Evolutionary conservation across 208 protist species (phyloP).

Genomic region (Crithidia thermophila): DNA sequence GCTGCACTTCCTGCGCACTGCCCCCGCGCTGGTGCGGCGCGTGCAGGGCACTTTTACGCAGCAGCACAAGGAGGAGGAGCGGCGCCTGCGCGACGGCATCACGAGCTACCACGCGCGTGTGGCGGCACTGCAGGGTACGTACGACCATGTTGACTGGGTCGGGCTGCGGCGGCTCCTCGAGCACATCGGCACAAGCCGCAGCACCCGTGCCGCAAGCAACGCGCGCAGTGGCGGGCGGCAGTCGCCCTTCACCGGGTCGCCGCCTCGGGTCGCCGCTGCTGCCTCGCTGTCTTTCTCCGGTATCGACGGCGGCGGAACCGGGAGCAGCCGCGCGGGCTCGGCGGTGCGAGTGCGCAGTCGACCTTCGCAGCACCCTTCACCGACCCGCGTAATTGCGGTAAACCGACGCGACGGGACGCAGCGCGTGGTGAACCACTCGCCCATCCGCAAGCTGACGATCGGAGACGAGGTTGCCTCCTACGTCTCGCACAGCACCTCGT

Average conservation of each 20-base stretch:
- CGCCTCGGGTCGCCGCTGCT: background rate
- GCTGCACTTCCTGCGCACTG: conserved; percentile 25
- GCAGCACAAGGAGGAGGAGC: conserved; percentile 27
- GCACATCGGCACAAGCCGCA: conserved; percentile 18
- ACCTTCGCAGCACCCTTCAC: background rate
- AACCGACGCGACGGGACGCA: conserved; percentile 4
- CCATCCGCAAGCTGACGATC: background rate
- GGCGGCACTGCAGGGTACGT: background rate
- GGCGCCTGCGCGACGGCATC: conserved; percentile 25
- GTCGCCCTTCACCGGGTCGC: background rate
- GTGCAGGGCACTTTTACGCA: conserved; percentile 21
- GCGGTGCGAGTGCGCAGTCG: conserved; percentile 9
- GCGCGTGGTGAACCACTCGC: background rate
- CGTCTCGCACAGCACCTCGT: conserved; percentile 5
- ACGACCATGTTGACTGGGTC: conserved; percentile 26
- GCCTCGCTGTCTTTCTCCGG: background rate
- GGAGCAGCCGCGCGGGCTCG: background rate
- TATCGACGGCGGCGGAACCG: background rate
- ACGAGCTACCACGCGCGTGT: conserved; percentile 6
- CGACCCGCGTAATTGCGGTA: background rate
- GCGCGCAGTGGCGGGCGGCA: background rate
- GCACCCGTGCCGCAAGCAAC: background rate
- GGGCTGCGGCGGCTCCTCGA: conserved; percentile 28
- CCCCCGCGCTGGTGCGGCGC: conserved; percentile 10
- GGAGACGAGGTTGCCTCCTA: background rate